Base-by-base conservation (phyloP, 495 filamentous ascomycete genomes). In the Evernia prunastri region DNA sequence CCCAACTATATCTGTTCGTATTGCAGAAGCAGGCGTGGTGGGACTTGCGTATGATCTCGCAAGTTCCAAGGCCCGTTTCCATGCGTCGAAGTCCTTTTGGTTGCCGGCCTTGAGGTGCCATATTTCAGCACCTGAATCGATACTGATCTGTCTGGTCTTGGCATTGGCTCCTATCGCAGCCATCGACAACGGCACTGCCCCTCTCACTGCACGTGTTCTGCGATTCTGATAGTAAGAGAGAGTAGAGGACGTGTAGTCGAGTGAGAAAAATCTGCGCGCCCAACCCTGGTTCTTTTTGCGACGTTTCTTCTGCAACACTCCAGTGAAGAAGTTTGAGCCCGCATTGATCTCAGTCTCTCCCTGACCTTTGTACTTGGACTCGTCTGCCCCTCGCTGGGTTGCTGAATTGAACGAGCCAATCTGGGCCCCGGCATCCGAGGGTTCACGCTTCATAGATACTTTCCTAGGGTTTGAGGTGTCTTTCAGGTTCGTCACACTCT, bases 211-310 rank as follows among this genome's bases (percentile, higher is more conserved):
- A 17, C 91, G 89, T 12, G 92, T 96, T 69, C 95, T 91, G 37
- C 88, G 87, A 70, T 93, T 92, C 71, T 95, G 89, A 70, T 97
- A 98, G 74, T 98, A 98, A 4, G 92, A 96, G 42, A 98, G 76
- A 0, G 95, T 97, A 36, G 87, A 92, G 0, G 91, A 89, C 10
- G 86, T 89, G 69, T 89, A 97, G 72, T 98, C 94, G 36, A 98
- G 79, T 1, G 92, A 95, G 75, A 98, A 98, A 75, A 91, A 98
- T 45, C 94, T 84, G 40, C 90, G 82, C 23, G 94, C 94, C 78
- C 90, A 95, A 35, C 92, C 93, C 73, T 97, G 95, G 43, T 91
- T 89, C 75, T 89, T 86, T 82, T 97, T 97, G 58, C 94, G 81
- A 57, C 93, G 84, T 61, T 93, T 85, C 80, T 98, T 98, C 60